Conservation (phyloP, 164 flowering plant genomes). For the Chimonanthus salicifolius region DNA sequence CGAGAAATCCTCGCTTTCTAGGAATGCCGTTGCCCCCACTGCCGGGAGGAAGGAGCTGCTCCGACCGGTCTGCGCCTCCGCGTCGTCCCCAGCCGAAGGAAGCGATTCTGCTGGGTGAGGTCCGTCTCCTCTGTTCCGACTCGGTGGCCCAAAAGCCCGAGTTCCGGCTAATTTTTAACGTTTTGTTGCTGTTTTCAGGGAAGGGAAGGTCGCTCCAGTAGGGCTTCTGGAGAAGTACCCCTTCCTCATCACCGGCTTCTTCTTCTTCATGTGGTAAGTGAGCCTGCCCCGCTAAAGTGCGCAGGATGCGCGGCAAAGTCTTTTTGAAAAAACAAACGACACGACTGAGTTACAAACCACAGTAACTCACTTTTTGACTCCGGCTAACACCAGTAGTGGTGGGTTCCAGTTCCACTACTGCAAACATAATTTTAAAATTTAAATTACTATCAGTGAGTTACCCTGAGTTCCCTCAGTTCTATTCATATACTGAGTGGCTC, state of each 20-base stretch:
- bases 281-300: background rate
- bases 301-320: background rate
- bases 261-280: conserved; percentile 96
- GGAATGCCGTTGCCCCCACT: background rate
- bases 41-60: conserved; percentile 26
- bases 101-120: conserved; percentile 94
- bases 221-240: conserved; percentile 74
- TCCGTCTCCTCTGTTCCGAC: conserved; percentile 44
- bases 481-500: too few species aligned
- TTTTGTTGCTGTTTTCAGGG: conserved; percentile 33
- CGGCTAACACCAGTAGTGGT: too few species aligned
- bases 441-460: too few species aligned
- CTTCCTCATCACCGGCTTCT: conserved; percentile 77
- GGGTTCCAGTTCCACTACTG: too few species aligned
- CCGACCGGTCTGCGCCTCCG: conserved; percentile 42
- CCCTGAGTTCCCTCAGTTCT: too few species aligned
- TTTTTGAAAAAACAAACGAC: too few species aligned
- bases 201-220: conserved; percentile 46
- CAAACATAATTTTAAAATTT: too few species aligned
- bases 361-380: too few species aligned
- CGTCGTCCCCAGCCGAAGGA: conserved; percentile 57
- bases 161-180: conserved; percentile 18
- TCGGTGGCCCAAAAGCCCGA: conserved; percentile 15
- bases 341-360: too few species aligned
- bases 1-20: conserved; percentile 23